Conservation (phyloP, 1,284 basidiomycete species). For the Omphalotus olearius region DNA sequence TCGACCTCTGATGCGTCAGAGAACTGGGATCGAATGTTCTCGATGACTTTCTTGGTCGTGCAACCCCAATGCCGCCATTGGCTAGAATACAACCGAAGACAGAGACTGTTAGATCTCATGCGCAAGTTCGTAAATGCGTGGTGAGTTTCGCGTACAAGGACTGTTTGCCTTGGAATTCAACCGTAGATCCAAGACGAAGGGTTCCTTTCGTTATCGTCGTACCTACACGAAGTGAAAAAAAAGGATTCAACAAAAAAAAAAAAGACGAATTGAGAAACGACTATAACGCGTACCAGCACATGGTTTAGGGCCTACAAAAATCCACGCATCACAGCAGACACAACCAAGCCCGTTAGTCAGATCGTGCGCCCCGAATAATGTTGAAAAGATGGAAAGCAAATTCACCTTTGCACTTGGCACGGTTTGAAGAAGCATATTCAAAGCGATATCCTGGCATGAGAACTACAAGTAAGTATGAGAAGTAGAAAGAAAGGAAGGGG, state of each 20-base stretch:
- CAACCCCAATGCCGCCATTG: slow-evolving; percentile 84
- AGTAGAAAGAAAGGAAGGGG: neutral
- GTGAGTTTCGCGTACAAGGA: slow-evolving; percentile 49
- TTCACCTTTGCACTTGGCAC: slow-evolving; percentile 83
- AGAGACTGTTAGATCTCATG: neutral
- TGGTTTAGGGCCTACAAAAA: slow-evolving; percentile 68
- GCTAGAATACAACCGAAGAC: slow-evolving; percentile 25
- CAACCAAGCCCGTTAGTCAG: slow-evolving; percentile 11
- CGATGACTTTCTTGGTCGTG: slow-evolving; percentile 61
- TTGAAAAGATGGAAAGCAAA: slow-evolving; percentile 20
- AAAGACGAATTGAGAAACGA: slow-evolving; percentile 8
- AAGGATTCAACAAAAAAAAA: slow-evolving; percentile 14
- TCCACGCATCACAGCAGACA: slow-evolving; percentile 17
- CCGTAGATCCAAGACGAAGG: slow-evolving; percentile 71
- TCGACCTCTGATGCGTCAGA: slow-evolving; percentile 62
- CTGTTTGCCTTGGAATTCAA: slow-evolving; percentile 72
- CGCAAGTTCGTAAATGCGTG: neutral
- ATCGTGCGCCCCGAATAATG: slow-evolving; percentile 13
- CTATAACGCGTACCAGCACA: slow-evolving; percentile 48
- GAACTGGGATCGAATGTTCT: slow-evolving; percentile 68
- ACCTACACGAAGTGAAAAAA: slow-evolving; percentile 36
- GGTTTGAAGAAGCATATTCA: slow-evolving; percentile 64
- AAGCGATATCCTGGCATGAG: slow-evolving; percentile 58
- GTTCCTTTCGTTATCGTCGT: slow-evolving; percentile 70
- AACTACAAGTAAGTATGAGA: neutral